Percentiles rank a stretch among this genome's conserved stretches.
phyloP scores from a whole-genome alignment of 2,329 filamentous ascomycete genomes.

The Alternaria conjuncta region DNA sequence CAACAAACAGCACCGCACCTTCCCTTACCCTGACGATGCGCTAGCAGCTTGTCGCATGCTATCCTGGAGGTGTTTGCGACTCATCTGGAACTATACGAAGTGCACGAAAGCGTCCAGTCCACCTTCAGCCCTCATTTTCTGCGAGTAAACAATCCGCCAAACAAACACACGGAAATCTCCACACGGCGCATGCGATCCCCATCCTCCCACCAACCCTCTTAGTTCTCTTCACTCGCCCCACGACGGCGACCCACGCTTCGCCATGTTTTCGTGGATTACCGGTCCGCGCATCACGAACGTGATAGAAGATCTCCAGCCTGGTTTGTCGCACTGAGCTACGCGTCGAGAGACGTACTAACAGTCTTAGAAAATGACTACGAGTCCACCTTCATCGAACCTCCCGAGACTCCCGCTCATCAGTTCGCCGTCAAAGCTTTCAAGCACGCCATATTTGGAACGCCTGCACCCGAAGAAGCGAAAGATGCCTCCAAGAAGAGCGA shows the following conservation, averaged over 20 bases:
- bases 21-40: background rate
- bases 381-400: slow-evolving; percentile 59
- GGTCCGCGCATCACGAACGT: slow-evolving; percentile 47
- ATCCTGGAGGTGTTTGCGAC: background rate
- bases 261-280: slow-evolving; percentile 50
- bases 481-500: slow-evolving; percentile 29
- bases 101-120: slow-evolving; percentile 4
- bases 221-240: background rate
- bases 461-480: slow-evolving; percentile 57
- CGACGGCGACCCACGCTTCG: background rate
- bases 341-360: slow-evolving; percentile 17
- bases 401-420: slow-evolving; percentile 69
- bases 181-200: slow-evolving; percentile 8
- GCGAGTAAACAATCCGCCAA: slow-evolving; percentile 46
- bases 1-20: slow-evolving; percentile 20
- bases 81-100: background rate
- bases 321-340: slow-evolving; percentile 21
- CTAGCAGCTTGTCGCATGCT: background rate
- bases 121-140: slow-evolving; percentile 24
- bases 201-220: background rate
- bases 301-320: slow-evolving; percentile 45
- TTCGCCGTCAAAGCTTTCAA: slow-evolving; percentile 73
- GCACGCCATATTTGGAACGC: slow-evolving; percentile 69
- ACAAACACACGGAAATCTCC: slow-evolving; percentile 28
- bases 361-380: slow-evolving; percentile 41